phyloP scores from a whole-genome alignment of 73 alveolate genomes.

The Blepharisma stoltei region DNA sequence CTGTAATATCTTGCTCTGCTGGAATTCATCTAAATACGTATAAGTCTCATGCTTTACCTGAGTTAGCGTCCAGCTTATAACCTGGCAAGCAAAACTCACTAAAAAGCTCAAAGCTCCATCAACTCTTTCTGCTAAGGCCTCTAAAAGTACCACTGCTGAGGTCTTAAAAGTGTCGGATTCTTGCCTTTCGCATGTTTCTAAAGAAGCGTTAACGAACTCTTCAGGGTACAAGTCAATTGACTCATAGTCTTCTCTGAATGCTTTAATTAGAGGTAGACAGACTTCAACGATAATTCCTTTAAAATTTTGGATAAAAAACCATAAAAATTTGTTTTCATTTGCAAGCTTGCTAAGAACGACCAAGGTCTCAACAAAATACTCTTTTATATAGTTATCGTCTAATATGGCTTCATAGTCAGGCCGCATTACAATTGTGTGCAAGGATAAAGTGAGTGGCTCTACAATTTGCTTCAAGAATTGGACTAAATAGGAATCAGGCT shows the following conservation, averaged over 20 bases:
- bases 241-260: slow-evolving; percentile 40
- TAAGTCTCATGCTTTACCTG: neutral
- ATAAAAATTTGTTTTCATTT: slow-evolving; percentile 45
- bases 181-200: slow-evolving; percentile 65
- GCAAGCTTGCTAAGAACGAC: slow-evolving; percentile 29
- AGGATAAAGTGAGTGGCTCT: slow-evolving; percentile 29
- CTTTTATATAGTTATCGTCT: slow-evolving; percentile 32
- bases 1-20: neutral
- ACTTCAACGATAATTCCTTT: slow-evolving; percentile 42
- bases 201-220: slow-evolving; percentile 55
- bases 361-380: slow-evolving; percentile 37
- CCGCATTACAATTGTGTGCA: neutral
- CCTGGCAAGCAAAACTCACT: slow-evolving; percentile 37
- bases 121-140: slow-evolving; percentile 49
- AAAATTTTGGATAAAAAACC: neutral
- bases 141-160: slow-evolving; percentile 61
- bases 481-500: slow-evolving; percentile 3
- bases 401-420: slow-evolving; percentile 30
- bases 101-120: slow-evolving; percentile 51
- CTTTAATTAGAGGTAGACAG: slow-evolving; percentile 43
- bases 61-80: slow-evolving; percentile 20
- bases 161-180: slow-evolving; percentile 46
- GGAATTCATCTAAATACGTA: neutral
- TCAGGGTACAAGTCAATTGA: slow-evolving; percentile 44
- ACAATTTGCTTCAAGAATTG: neutral